These are phyloP conservation scores for Pseudoneurospora amorphoporcata DNA, from an alignment of 495 filamentous ascomycete species.

Conservation along the genomic window DNA sequence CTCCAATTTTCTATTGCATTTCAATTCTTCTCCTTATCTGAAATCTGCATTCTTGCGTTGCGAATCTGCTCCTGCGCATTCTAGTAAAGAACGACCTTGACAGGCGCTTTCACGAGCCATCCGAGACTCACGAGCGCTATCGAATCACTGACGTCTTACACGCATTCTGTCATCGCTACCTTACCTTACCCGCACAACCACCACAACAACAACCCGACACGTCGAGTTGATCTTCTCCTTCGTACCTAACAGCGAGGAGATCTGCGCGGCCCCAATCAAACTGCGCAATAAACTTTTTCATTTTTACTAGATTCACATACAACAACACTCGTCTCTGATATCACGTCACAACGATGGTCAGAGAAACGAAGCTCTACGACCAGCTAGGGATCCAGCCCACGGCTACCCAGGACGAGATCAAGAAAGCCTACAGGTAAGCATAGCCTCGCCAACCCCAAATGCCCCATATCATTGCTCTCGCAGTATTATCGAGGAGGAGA, in stretches of 20 bases:
- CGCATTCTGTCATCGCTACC: not conserved
- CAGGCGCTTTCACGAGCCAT: not conserved
- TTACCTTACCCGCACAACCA: not conserved
- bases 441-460: not conserved
- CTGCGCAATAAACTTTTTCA: not conserved
- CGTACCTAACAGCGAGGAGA: not conserved
- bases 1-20: not conserved
- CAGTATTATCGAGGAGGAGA: not conserved
- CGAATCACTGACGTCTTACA: not conserved
- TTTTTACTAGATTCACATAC: not conserved
- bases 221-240: not conserved
- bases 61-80: not conserved
- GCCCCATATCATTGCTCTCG: not conserved
- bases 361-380: constrained; percentile 82
- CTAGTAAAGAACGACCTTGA: not conserved
- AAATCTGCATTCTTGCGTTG: not conserved
- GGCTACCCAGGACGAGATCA: constrained; percentile 86
- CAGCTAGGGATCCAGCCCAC: constrained; percentile 62
- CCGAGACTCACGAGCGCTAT: not conserved
- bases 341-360: constrained; percentile 53
- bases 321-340: not conserved
- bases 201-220: not conserved
- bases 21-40: not conserved
- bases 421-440: constrained; percentile 84
- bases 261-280: not conserved